Base-by-base conservation (phyloP, 306 rosid genomes). In the Glycine latifolia region DNA sequence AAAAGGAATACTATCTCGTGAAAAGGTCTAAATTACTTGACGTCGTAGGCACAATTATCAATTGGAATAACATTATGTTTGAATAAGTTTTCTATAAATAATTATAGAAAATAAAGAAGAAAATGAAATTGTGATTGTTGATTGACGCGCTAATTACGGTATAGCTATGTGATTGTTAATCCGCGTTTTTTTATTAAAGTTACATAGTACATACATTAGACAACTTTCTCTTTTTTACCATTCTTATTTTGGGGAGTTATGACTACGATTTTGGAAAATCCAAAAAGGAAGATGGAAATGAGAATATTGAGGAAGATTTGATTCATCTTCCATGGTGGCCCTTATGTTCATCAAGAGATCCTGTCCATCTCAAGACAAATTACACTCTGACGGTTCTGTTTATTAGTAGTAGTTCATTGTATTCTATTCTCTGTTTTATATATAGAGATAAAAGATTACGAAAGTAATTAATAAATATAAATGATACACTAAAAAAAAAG, bases 211-310 rank as follows among this genome's bases (percentile, higher is more conserved):
- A 37, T 11, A 7, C 44, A 5, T 37, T 39, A 5, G 67, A 53
- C 75, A 67, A 67, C 11, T 78, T 78, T 78, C 68, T 78, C 82
- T 67, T 43, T 65, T 77, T 35, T 35, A 65, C 41, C 73, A 50
- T 65, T 77, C 73, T 49, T 49, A 2, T 15, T 33, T 10, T 35
- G 12, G 39, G 41, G 7, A n/a, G 62, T 62, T 10, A n/a, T 49
- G 16, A 15, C 17, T 35, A 37, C 49, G 17, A 63, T 63, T 77
- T 52, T 35, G 53, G 43, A 53, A 7, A 33, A 33, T 60, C 31
- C 46, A 20, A 13, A 46, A 75, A 44, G 67, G 69, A 75, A 16
- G 41, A 37, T 37, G 41, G 0, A 17, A 43, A 59, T 59, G 56
- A 35, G 69, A 10, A 44, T 68, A 56, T 74, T 74, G 20, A 74